These are phyloP conservation scores for Pelagophyceae sp. DNA, from an alignment of 352 stramenopile species.

Conservation along the genomic window DNA sequence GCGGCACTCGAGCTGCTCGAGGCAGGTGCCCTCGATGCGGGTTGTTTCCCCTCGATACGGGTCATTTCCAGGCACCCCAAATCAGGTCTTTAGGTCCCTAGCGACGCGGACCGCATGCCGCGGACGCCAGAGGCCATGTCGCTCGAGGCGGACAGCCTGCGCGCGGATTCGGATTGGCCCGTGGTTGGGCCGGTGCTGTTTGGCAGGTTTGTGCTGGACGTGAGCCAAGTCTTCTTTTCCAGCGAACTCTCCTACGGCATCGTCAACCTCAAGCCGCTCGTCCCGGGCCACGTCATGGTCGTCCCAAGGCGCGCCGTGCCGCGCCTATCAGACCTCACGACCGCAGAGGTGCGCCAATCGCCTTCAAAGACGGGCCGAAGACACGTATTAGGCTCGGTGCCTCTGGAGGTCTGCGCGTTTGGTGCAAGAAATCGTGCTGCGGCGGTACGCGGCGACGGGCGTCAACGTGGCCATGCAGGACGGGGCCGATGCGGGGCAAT, in stretches of 20 bases:
- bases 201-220: constrained; percentile 17
- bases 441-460: constrained; percentile 55
- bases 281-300: constrained; percentile 78
- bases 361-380: too few relatives aligned
- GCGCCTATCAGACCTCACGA: neutral
- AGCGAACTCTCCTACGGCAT: constrained; percentile 54
- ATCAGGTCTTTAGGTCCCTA: too few relatives aligned
- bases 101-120: constrained; percentile 60
- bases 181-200: constrained; percentile 26
- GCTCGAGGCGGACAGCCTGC: constrained; percentile 54
- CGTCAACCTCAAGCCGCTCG: constrained; percentile 85
- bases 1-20: constrained; percentile 46
- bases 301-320: constrained; percentile 61
- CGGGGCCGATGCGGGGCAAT: constrained; percentile 71
- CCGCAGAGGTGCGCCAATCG: neutral
- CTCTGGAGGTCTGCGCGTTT: constrained; percentile 69
- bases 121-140: constrained; percentile 67
- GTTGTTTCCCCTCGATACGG: too few relatives aligned
- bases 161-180: neutral
- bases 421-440: constrained; percentile 61
- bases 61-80: too few relatives aligned
- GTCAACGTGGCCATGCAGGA: constrained; percentile 88
- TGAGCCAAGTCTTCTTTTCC: constrained; percentile 16
- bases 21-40: too few relatives aligned
- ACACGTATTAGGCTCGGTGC: constrained; percentile 76